Base-by-base conservation (phyloP, 805 yeast genomes). In the Barnettozyma sp. region DNA sequence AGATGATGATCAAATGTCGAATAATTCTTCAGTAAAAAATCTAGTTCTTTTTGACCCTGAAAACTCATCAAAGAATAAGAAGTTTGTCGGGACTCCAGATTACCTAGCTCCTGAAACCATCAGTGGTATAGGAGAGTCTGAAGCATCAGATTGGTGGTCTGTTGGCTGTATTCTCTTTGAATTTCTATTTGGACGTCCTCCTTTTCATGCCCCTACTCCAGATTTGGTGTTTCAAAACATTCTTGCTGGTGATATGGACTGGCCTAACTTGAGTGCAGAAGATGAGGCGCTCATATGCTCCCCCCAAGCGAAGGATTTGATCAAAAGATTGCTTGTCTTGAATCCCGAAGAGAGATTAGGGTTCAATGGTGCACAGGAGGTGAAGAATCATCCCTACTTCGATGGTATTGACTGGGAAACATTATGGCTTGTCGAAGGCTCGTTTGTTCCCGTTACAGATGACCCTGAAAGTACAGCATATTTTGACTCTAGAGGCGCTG, bases 111-210 rank as follows among this genome's bases (percentile, higher is more conserved):
- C 99, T 0, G 99, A 92, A 55, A 88, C 96, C 0, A 86, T 92
- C 42, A 66, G 71, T 27, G 97, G 97, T 26, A 66, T 70, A 2
- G 81, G 83, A 0, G 96, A 90, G 55, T 83, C 78, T 42, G 87
- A 77, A 44, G 73, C 78, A 19, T 43, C 90, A n/a, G 97, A 88
- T 62, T 88, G 98, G 98, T 92, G 99, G 99, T 85, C 97, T 2
- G 73, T 90, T 22, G 99, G 99, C 0, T 90, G 97, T 58, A 86
- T 92, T 10, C 60, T 90, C 38, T 92, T 90, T 64, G 99, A 92
- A 59, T 81, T 92, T 53, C 54, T 86, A 26, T 83, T 81, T 56
- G 98, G 98, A 0, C 83, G 76, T 55, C 96, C 99, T 2, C 99
- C 99, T 3, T 92, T 92, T 58, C 92, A 84, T 56, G 94, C 82